Evolutionary conservation across 2,329 filamentous ascomycete genomes (phyloP).

Genomic region (Colletotrichum theobromicola): DNA sequence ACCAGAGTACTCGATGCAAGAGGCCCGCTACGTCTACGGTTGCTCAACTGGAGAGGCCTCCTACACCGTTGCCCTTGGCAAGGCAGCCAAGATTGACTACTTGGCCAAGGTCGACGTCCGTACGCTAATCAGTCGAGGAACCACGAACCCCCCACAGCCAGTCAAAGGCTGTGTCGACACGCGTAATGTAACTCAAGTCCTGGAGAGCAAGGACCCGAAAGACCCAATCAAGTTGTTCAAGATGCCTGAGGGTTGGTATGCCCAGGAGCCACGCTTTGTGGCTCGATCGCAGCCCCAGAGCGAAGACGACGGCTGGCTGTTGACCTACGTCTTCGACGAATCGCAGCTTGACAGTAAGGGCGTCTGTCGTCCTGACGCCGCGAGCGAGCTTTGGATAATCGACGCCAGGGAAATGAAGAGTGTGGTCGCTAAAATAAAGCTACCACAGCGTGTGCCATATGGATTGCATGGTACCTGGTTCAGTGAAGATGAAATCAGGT

Average conservation of each 20-base stretch:
- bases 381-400: conserved; percentile 72
- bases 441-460: conserved; percentile 74
- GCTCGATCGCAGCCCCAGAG: conserved; percentile 40
- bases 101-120: conserved; percentile 66
- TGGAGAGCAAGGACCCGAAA: conserved; percentile 44
- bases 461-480: conserved; percentile 72
- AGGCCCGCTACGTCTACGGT: conserved; percentile 68
- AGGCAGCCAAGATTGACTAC: conserved; percentile 70
- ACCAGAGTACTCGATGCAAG: conserved; percentile 58
- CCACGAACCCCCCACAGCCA: conserved; percentile 45
- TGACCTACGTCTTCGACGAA: conserved; percentile 76
- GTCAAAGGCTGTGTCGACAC: conserved; percentile 68
- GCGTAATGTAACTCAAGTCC: conserved; percentile 57
- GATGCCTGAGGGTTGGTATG: conserved; percentile 65
- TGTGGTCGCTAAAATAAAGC: conserved; percentile 60
- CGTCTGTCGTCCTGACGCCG: conserved; percentile 46
- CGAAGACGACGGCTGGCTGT: conserved; percentile 72
- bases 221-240: conserved; percentile 68
- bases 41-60: conserved; percentile 64
- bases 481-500: conserved; percentile 52
- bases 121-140: conserved; percentile 58
- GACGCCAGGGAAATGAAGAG: conserved; percentile 67
- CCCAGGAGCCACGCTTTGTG: conserved; percentile 72
- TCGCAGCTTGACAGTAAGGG: conserved; percentile 60
- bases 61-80: conserved; percentile 65